Conservation (phyloP, 2,329 filamentous ascomycete genomes). For the Apiospora aurea region DNA sequence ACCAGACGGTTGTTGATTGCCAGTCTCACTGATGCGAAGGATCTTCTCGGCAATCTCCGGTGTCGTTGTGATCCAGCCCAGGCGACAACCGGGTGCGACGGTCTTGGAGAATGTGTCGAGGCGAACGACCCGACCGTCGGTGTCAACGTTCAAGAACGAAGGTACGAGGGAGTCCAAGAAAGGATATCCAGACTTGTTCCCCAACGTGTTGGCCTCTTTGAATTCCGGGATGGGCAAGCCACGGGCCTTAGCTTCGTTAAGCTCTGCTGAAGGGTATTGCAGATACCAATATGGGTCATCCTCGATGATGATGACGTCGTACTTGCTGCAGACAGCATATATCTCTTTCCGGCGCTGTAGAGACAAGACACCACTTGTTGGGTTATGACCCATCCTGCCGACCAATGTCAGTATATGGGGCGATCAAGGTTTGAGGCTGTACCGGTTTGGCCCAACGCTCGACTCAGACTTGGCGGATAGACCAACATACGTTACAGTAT, state of each 20-base stretch:
- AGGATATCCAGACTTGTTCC: conserved; percentile 66
- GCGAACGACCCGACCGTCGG: conserved; percentile 85
- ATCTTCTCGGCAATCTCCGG: conserved; percentile 79
- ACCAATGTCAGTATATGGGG: conserved; percentile 8
- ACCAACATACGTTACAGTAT: conserved; percentile 80
- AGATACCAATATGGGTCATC: conserved; percentile 97
- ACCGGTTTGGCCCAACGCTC: background rate
- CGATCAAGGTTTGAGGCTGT: background rate
- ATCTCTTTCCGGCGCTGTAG: conserved; percentile 77
- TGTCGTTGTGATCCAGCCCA: conserved; percentile 91
- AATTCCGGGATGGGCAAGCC: conserved; percentile 42
- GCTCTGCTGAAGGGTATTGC: conserved; percentile 78
- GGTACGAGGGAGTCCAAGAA: conserved; percentile 87
- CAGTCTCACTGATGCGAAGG: conserved; percentile 74
- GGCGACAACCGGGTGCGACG: conserved; percentile 84
- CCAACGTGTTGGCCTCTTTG: conserved; percentile 41
- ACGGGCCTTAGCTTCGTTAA: conserved; percentile 57
- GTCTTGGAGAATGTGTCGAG: conserved; percentile 96
- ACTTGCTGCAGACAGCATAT: conserved; percentile 81
- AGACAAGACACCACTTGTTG: conserved; percentile 78
- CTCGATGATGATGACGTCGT: conserved; percentile 90
- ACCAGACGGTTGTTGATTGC: conserved; percentile 85
- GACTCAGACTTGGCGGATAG: conserved; percentile 11
- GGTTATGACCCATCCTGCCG: conserved; percentile 83
- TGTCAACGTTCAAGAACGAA: conserved; percentile 82